Evolutionary conservation across 169 alveolate genomes (phyloP).

Genomic region (Eimeria maxima): DNA sequence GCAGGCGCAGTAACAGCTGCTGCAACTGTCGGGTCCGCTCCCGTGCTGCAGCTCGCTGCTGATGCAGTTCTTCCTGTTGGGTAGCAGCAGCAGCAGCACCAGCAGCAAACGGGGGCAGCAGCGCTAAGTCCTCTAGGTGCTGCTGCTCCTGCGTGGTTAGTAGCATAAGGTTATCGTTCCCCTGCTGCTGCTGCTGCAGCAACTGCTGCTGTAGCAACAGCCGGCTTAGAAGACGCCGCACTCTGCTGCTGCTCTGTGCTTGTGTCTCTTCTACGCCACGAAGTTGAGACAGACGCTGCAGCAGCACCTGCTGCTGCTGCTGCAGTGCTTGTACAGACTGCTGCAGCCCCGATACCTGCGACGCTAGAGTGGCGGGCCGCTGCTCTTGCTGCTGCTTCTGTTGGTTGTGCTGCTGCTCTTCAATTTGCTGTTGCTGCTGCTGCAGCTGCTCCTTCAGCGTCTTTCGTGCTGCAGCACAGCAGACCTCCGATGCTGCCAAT

Average conservation of each 20-base stretch:
- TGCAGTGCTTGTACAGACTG: constrained; percentile 22
- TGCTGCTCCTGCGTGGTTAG: constrained; percentile 28
- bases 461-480: constrained; percentile 42
- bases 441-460: constrained; percentile 48
- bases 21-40: constrained; percentile 47
- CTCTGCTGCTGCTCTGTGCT: constrained; percentile 43
- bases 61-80: neutral
- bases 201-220: constrained; percentile 57
- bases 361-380: constrained; percentile 2
- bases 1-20: constrained; percentile 54
- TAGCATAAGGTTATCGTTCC: neutral
- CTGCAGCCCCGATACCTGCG: constrained; percentile 56
- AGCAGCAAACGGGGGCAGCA: constrained; percentile 13
- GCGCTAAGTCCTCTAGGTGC: constrained; percentile 51
- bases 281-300: constrained; percentile 24
- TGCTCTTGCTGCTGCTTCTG: constrained; percentile 50
- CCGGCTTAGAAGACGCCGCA: constrained; percentile 44
- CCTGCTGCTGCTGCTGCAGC: constrained; percentile 66
- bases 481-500: constrained; percentile 20
- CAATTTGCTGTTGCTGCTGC: constrained; percentile 52
- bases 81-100: constrained; percentile 7
- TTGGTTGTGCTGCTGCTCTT: neutral
- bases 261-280: constrained; percentile 27
- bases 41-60: constrained; percentile 6
- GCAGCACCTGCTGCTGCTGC: constrained; percentile 53